Conservation (phyloP, 2,329 filamentous ascomycete species). For the Lecanicillium sp. region DNA sequence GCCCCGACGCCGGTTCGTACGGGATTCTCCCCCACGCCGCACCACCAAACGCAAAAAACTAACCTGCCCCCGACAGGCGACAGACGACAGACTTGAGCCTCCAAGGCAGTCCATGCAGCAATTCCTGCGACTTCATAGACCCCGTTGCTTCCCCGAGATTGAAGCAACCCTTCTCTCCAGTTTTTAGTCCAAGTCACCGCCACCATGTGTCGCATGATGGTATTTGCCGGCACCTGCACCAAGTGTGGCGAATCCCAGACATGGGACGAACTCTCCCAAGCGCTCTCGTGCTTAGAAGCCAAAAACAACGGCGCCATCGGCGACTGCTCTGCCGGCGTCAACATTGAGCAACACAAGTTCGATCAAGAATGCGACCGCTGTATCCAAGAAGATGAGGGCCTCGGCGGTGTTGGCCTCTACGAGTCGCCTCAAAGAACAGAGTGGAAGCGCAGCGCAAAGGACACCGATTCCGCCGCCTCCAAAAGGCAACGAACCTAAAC, state of each 20-base stretch:
- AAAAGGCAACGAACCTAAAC: conserved; percentile 12
- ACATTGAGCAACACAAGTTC: conserved; percentile 38
- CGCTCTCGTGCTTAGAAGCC: conserved; percentile 42
- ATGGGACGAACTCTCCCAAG: conserved; percentile 40
- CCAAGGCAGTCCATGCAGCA: neutral
- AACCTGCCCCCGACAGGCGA: too few relatives aligned
- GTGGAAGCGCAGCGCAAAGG: conserved; percentile 8
- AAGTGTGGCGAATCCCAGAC: conserved; percentile 34
- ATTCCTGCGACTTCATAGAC: neutral
- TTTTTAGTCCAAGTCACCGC: neutral
- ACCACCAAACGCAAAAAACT: too few relatives aligned
- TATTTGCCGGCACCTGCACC: conserved; percentile 39
- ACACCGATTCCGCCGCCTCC: neutral
- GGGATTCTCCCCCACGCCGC: too few relatives aligned
- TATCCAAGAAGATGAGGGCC: conserved; percentile 35
- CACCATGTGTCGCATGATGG: conserved; percentile 42
- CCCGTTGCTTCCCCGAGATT: neutral
- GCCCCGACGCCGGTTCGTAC: too few relatives aligned
- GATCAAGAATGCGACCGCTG: conserved; percentile 44
- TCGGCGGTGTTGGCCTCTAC: conserved; percentile 34
- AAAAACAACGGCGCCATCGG: conserved; percentile 44
- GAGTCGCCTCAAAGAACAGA: conserved; percentile 11
- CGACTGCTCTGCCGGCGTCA: conserved; percentile 34
- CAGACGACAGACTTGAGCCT: too few relatives aligned
- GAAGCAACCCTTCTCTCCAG: neutral